These are phyloP conservation scores for Metschnikowia kofuensis DNA, from an alignment of 805 yeast species.

Conservation along the genomic window DNA sequence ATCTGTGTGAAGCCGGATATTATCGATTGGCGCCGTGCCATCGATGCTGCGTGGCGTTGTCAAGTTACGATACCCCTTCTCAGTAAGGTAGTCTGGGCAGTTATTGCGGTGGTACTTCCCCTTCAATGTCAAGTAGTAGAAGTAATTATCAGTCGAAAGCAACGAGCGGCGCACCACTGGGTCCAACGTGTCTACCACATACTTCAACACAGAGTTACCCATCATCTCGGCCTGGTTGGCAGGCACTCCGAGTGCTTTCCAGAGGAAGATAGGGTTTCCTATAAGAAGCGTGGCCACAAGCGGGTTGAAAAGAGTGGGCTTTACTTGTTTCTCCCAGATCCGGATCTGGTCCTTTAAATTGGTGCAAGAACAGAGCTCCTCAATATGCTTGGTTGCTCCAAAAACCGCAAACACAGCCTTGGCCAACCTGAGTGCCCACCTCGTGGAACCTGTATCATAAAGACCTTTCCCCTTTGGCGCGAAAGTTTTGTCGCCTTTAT, in stretches of 20 bases:
- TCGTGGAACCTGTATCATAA: conserved; percentile 78
- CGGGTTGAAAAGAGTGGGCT: conserved; percentile 71
- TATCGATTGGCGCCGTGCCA: conserved; percentile 54
- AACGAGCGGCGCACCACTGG: conserved; percentile 65
- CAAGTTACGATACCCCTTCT: conserved; percentile 53
- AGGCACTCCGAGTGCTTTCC: conserved; percentile 92
- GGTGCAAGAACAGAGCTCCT: conserved; percentile 53
- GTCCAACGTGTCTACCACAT: conserved; percentile 74
- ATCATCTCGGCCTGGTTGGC: conserved; percentile 80
- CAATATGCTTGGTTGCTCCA: conserved; percentile 51
- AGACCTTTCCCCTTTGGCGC: conserved; percentile 54
- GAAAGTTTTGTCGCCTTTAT: conserved; percentile 59
- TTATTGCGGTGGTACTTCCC: conserved; percentile 59
- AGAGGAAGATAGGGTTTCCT: conserved; percentile 80
- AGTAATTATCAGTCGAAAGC: conserved; percentile 70
- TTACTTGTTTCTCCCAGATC: conserved; percentile 61
- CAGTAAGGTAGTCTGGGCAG: conserved; percentile 75
- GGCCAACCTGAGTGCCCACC: conserved; percentile 80
- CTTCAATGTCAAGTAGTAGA: conserved; percentile 65
- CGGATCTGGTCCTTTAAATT: conserved; percentile 59
- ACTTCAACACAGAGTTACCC: conserved; percentile 66
- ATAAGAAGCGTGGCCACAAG: conserved; percentile 62
- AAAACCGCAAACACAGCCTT: conserved; percentile 54
- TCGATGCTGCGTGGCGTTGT: conserved; percentile 24
- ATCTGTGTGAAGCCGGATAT: conserved; percentile 76